Evolutionary conservation across 2,329 filamentous ascomycete species (phyloP).

Genomic region (Neofusicoccum sp.): DNA sequence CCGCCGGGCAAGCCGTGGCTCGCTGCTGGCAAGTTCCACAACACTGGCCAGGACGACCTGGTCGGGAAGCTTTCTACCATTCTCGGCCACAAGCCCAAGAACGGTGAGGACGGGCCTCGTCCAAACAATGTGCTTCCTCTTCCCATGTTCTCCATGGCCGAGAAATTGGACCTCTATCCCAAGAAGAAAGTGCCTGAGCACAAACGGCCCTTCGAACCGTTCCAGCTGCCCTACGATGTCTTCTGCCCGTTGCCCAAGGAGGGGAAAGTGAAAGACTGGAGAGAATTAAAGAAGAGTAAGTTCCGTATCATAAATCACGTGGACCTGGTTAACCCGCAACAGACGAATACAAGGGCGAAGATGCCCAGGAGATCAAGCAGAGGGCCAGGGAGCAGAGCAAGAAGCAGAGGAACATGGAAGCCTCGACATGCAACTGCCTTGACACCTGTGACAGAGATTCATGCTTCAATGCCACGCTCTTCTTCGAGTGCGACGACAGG

Average conservation of each 20-base stretch:
- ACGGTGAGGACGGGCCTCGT: slow-evolving; percentile 23
- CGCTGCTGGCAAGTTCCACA: slow-evolving; percentile 24
- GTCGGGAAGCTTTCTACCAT: background rate
- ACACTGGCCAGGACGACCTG: slow-evolving; percentile 30
- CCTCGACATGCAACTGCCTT: slow-evolving; percentile 62
- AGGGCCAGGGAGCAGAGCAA: slow-evolving; percentile 62
- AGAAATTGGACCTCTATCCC: slow-evolving; percentile 64
- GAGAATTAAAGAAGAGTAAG: slow-evolving; percentile 70
- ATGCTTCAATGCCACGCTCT: slow-evolving; percentile 95
- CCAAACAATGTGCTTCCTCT: slow-evolving; percentile 66
- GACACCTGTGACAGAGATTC: slow-evolving; percentile 66
- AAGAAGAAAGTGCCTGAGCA: slow-evolving; percentile 19
- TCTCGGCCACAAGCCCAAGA: slow-evolving; percentile 40
- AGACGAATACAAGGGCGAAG: slow-evolving; percentile 31
- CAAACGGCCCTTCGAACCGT: slow-evolving; percentile 17
- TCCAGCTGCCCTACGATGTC: slow-evolving; percentile 81
- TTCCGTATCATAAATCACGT: background rate
- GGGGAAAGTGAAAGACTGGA: slow-evolving; percentile 91
- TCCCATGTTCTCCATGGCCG: slow-evolving; percentile 77
- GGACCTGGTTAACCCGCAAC: background rate
- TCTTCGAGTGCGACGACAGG: slow-evolving; percentile 90
- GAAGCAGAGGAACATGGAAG: slow-evolving; percentile 72
- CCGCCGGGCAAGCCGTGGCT: slow-evolving; percentile 12
- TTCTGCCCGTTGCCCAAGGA: slow-evolving; percentile 86
- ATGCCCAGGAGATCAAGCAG: slow-evolving; percentile 16